A percentile compares a stretch with the other conserved stretches of the same genome.
Conservation (phyloP, 2,329 filamentous ascomycete species). For the Aphanocladium album region DNA sequence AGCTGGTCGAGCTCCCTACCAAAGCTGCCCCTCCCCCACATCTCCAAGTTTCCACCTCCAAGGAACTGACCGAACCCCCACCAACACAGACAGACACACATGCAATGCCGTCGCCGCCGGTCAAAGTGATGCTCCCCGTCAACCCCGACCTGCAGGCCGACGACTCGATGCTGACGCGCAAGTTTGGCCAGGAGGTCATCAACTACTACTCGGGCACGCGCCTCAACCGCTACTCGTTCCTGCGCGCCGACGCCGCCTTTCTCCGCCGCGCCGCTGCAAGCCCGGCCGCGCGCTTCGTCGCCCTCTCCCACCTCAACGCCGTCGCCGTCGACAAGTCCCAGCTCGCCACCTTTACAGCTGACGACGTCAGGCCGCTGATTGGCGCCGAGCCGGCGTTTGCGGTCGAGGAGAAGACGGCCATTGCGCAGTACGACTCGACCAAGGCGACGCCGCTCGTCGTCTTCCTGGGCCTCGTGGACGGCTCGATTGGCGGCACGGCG, state of each 20-base stretch:
- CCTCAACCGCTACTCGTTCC: slow-evolving; percentile 74
- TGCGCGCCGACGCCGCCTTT: slow-evolving; percentile 67
- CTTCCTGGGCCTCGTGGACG: slow-evolving; percentile 80
- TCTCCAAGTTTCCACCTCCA: not conserved
- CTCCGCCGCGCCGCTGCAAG: slow-evolving; percentile 62
- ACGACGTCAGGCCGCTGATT: slow-evolving; percentile 66
- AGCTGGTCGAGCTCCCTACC: too few species aligned
- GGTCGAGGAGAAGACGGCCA: slow-evolving; percentile 64
- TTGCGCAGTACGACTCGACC: slow-evolving; percentile 69
- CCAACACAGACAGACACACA: not conserved
- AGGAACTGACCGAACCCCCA: not conserved
- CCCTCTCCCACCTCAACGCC: slow-evolving; percentile 74
- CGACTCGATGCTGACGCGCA: slow-evolving; percentile 65
- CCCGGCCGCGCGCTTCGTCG: slow-evolving; percentile 65
- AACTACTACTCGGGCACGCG: slow-evolving; percentile 82
- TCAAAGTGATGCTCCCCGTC: slow-evolving; percentile 39
- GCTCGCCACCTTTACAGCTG: slow-evolving; percentile 63
- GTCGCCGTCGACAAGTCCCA: slow-evolving; percentile 52
- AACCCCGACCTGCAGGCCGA: slow-evolving; percentile 41
- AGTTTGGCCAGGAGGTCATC: slow-evolving; percentile 72
- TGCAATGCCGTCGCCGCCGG: slow-evolving; percentile 6
- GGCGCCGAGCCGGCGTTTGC: slow-evolving; percentile 64
- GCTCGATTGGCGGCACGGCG: slow-evolving; percentile 41
- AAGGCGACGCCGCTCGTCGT: slow-evolving; percentile 65
- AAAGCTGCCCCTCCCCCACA: not conserved